Conservation (phyloP, 1,284 basidiomycete genomes). For the Fomitopsis betulina region DNA sequence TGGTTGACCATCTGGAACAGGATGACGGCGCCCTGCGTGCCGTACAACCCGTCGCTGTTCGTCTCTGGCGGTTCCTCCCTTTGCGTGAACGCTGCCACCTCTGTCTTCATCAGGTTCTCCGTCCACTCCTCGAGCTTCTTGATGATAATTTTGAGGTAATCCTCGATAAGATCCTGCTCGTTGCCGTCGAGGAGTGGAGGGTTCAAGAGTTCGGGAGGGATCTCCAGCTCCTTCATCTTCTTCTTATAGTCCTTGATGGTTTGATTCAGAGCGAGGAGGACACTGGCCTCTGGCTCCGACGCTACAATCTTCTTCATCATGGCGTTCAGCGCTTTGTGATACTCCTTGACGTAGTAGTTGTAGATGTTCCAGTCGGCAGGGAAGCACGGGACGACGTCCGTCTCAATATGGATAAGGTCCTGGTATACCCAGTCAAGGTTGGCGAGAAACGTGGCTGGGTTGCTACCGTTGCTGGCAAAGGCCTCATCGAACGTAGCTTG, state of each 20-base stretch:
- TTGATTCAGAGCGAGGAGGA: constrained; percentile 82
- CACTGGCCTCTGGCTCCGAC: constrained; percentile 81
- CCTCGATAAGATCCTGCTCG: constrained; percentile 91
- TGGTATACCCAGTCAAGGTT: constrained; percentile 90
- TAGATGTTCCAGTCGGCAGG: constrained; percentile 91
- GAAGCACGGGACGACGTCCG: constrained; percentile 86
- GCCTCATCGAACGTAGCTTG: constrained; percentile 70
- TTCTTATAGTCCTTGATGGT: constrained; percentile 96
- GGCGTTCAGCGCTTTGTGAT: constrained; percentile 86
- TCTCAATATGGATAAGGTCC: constrained; percentile 88
- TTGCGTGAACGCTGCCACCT: constrained; percentile 80
- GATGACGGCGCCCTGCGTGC: constrained; percentile 90
- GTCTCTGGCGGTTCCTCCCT: constrained; percentile 86
- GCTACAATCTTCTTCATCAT: constrained; percentile 72
- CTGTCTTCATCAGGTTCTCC: constrained; percentile 89
- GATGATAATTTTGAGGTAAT: constrained; percentile 92
- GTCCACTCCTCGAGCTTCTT: constrained; percentile 98
- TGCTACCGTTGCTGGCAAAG: constrained; percentile 57
- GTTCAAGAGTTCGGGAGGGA: constrained; percentile 79
- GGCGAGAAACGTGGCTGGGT: constrained; percentile 75
- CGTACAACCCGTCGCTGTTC: constrained; percentile 87
- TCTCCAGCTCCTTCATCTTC: constrained; percentile 90
- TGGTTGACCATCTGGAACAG: constrained; percentile 99
- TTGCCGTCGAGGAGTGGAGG: constrained; percentile 91
- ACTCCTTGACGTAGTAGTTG: constrained; percentile 81